Percentiles rank a stretch among this genome's conserved stretches.
Conservation (phyloP, 2,329 filamentous ascomycete genomes). For the Akanthomyces muscarius region DNA sequence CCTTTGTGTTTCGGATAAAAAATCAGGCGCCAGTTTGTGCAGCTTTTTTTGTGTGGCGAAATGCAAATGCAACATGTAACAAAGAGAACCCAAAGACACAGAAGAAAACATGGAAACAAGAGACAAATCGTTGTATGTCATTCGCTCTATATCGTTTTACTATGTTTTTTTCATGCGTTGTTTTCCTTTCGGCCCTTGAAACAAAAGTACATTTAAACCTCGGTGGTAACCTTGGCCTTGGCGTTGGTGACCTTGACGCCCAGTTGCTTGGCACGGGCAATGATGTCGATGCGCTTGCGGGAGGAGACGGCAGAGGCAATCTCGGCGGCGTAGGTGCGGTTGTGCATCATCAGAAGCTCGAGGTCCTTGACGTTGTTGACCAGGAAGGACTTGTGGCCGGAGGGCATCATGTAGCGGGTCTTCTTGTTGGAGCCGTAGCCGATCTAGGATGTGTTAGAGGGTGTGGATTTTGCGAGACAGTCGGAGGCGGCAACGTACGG, state of each 20-base stretch:
- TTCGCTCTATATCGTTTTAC: slow-evolving; percentile 14
- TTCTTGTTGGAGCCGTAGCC: slow-evolving; percentile 99
- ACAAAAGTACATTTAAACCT: slow-evolving; percentile 56
- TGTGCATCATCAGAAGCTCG: slow-evolving; percentile 99
- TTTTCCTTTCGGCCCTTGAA: background rate
- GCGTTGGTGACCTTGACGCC: slow-evolving; percentile 99
- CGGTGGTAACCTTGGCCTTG: slow-evolving; percentile 98
- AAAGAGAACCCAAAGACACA: background rate
- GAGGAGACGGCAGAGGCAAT: slow-evolving; percentile 98
- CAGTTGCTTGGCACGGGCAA: slow-evolving; percentile 94
- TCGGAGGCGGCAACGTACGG: slow-evolving; percentile 35
- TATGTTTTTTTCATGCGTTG: slow-evolving; percentile 15
- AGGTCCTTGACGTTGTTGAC: slow-evolving; percentile 96
- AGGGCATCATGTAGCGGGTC: slow-evolving; percentile 98
- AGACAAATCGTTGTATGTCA: slow-evolving; percentile 7
- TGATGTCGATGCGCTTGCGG: slow-evolving; percentile 97
- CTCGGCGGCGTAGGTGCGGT: slow-evolving; percentile 97
- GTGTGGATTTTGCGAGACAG: background rate
- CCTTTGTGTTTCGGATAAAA: slow-evolving; percentile 4
- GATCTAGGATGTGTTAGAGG: slow-evolving; percentile 58
- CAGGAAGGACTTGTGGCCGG: slow-evolving; percentile 99
- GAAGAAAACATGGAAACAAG: slow-evolving; percentile 1
- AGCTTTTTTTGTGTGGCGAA: background rate
- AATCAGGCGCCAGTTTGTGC: slow-evolving; percentile 8
- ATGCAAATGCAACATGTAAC: background rate